Percentiles rank a stretch among this genome's conserved stretches.
Evolutionary conservation across 805 yeast species (phyloP).

Genomic region (Candida piceae): DNA sequence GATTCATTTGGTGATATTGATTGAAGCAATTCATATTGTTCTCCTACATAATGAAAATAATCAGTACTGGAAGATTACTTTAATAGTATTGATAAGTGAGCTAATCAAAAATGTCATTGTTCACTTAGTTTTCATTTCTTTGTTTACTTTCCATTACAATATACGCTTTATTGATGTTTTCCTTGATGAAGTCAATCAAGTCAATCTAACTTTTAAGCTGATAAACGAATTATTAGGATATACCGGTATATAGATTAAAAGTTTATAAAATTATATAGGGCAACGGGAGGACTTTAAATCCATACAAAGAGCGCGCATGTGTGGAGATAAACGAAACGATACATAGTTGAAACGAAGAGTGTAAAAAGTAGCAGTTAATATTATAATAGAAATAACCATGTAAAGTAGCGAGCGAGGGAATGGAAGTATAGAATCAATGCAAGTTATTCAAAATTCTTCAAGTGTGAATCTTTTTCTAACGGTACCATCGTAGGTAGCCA

Average conservation of each 20-base stretch:
- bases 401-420: too few species aligned
- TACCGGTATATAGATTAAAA: too few species aligned
- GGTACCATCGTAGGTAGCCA: slow-evolving; percentile 38
- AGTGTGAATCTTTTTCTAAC: slow-evolving; percentile 24
- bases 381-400: too few species aligned
- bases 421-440: too few species aligned
- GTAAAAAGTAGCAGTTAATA: too few species aligned
- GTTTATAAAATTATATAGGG: too few species aligned
- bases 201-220: slow-evolving; percentile 16
- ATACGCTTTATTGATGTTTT: slow-evolving; percentile 16
- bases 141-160: slow-evolving; percentile 17
- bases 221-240: slow-evolving; percentile 16
- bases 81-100: slow-evolving; percentile 23
- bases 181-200: slow-evolving; percentile 24
- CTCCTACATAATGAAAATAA: slow-evolving; percentile 20
- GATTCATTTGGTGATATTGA: slow-evolving; percentile 26
- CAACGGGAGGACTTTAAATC: too few species aligned
- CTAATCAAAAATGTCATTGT: slow-evolving; percentile 16
- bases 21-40: slow-evolving; percentile 31
- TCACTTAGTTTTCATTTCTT: slow-evolving; percentile 17
- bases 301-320: too few species aligned
- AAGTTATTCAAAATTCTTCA: slow-evolving; percentile 21
- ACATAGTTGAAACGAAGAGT: too few species aligned
- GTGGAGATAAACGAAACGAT: too few species aligned
- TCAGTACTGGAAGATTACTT: slow-evolving; percentile 26